Conservation (phyloP, 2,329 filamentous ascomycete genomes). For the Neocucurbitaria cava region DNA sequence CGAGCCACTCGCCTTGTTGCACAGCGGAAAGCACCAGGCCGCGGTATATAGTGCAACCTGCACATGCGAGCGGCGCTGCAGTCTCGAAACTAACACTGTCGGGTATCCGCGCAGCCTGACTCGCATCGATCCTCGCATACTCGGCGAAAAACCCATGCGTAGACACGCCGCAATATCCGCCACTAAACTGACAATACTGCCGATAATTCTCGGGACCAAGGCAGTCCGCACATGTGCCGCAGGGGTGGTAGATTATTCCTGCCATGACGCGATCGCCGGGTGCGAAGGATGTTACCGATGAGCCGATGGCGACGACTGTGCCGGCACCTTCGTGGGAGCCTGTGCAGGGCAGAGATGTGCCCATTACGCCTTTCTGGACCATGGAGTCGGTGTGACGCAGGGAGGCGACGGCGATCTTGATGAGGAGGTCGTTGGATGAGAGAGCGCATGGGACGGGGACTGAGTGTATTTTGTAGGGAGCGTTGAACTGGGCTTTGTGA, state of each 20-base stretch:
- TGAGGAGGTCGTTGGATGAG: constrained; percentile 61
- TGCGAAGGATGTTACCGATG: constrained; percentile 52
- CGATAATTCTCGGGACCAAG: constrained; percentile 54
- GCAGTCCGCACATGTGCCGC: constrained; percentile 62
- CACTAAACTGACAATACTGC: constrained; percentile 59
- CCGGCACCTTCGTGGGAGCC: constrained; percentile 58
- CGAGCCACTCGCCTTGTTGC: constrained; percentile 74
- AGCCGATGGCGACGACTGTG: constrained; percentile 59
- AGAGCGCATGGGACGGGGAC: constrained; percentile 46
- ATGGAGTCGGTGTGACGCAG: constrained; percentile 70
- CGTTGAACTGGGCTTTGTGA: constrained; percentile 52
- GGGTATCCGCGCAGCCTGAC: constrained; percentile 21
- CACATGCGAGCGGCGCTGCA: constrained; percentile 37
- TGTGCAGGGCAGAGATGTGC: constrained; percentile 58
- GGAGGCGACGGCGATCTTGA: constrained; percentile 66
- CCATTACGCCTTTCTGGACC: constrained; percentile 60
- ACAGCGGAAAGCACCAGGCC: constrained; percentile 78
- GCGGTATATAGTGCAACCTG: constrained; percentile 69
- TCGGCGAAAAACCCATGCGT: constrained; percentile 62
- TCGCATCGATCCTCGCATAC: constrained; percentile 28
- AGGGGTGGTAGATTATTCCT: constrained; percentile 61
- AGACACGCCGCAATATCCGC: constrained; percentile 31
- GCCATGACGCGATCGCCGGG: constrained; percentile 64
- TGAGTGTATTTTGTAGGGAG: constrained; percentile 18
- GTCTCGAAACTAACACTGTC: constrained; percentile 26